Evolutionary conservation across 139 green algal species (phyloP).

Genomic region (Picochlorum sp.): DNA sequence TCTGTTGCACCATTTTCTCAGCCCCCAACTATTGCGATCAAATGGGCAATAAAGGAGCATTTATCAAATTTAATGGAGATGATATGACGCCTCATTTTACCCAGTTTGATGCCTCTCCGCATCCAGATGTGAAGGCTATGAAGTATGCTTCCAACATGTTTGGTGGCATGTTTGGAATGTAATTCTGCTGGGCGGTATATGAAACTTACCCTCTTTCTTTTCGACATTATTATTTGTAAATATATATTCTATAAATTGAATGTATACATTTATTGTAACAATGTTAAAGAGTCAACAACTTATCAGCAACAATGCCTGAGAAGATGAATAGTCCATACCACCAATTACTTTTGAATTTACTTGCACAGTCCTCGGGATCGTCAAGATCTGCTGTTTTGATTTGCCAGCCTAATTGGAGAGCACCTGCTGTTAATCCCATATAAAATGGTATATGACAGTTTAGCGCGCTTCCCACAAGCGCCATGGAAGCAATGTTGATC

Average conservation of each 20-base stretch:
- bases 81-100: slow-evolving; percentile 94
- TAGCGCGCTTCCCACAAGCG: slow-evolving; percentile 14
- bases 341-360: slow-evolving; percentile 88
- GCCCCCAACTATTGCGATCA: slow-evolving; percentile 96
- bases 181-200: not conserved
- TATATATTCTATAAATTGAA: no score
- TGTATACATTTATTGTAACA: no score
- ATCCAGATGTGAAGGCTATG: slow-evolving; percentile 91
- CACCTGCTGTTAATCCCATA: slow-evolving; percentile 31
- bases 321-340: slow-evolving; percentile 69
- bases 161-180: slow-evolving; percentile 25
- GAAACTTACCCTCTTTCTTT: no score
- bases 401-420: slow-evolving; percentile 67
- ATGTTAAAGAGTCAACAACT: slow-evolving; percentile 22
- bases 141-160: slow-evolving; percentile 60
- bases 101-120: slow-evolving; percentile 67
- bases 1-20: slow-evolving; percentile 87
- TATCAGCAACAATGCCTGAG: slow-evolving; percentile 61
- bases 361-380: slow-evolving; percentile 56
- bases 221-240: no score
- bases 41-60: slow-evolving; percentile 66
- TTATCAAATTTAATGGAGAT: slow-evolving; percentile 76
- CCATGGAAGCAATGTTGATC: slow-evolving; percentile 20
- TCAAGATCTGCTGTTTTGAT: slow-evolving; percentile 54
- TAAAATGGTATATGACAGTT: slow-evolving; percentile 29